These are phyloP conservation scores for Allantophomopsis lycopodina DNA, from an alignment of 2,329 filamentous ascomycete genomes.

Conservation along the genomic window DNA sequence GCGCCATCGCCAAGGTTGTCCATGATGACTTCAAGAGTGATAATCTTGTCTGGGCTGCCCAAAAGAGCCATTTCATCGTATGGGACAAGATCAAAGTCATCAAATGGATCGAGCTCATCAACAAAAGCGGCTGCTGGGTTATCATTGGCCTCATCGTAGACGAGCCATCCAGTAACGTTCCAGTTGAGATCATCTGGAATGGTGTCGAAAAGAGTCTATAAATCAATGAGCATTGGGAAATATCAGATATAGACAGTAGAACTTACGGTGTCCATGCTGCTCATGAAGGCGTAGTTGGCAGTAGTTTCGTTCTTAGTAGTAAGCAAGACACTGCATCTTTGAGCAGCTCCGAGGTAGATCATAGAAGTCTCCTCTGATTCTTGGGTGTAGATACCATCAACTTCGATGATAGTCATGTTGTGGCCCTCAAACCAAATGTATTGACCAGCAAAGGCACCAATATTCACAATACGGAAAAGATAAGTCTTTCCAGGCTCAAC, in stretches of 20 bases:
- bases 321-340: slow-evolving; percentile 48
- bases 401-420: slow-evolving; percentile 56
- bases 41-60: slow-evolving; percentile 43
- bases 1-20: slow-evolving; percentile 54
- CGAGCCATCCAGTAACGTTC: slow-evolving; percentile 52
- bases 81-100: slow-evolving; percentile 62
- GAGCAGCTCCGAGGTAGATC: slow-evolving; percentile 55
- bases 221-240: slow-evolving; percentile 31
- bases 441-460: slow-evolving; percentile 57
- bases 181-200: slow-evolving; percentile 56
- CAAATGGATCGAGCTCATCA: slow-evolving; percentile 51
- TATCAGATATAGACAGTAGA: not conserved
- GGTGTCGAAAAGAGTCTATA: slow-evolving; percentile 50
- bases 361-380: slow-evolving; percentile 37
- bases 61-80: slow-evolving; percentile 49
- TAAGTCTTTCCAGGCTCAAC: slow-evolving; percentile 60
- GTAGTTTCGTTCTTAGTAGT: slow-evolving; percentile 48
- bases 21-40: slow-evolving; percentile 53
- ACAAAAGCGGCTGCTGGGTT: slow-evolving; percentile 38
- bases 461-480: slow-evolving; percentile 57
- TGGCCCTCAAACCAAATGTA: slow-evolving; percentile 55
- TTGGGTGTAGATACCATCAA: slow-evolving; percentile 59
- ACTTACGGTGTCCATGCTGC: slow-evolving; percentile 47
- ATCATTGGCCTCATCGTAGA: slow-evolving; percentile 33
- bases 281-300: slow-evolving; percentile 53